Base-by-base conservation (phyloP, 148 eudicot species). In the Amaranthus hypochondriacus region DNA sequence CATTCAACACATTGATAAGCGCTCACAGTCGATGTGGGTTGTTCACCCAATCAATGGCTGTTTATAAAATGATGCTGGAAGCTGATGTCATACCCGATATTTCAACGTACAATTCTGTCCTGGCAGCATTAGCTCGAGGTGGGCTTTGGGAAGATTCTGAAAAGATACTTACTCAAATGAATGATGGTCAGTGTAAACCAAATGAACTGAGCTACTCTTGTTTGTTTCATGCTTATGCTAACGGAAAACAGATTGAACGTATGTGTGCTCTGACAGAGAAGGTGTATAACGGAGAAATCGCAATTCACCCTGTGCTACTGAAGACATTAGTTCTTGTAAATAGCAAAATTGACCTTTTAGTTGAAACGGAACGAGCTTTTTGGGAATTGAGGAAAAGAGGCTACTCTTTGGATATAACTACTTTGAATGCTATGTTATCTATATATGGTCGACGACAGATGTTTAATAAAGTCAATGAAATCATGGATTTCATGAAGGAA, bases 101-200 rank as follows among this genome's bases (percentile, higher is more conserved):
- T 76, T 91, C 98, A 48, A 91, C 96, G 69, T 94, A 91, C 75
- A 94, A 94, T 76, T 86, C 93, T 62, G 83, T 89, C 78, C 80
- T 94, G 70, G 97, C 96, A 57, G 93, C 98, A 66, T 65, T 89
- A 66, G 93, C 97, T 56, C 83, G 97, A 76, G 96, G 89, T 56
- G 97, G 98, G 61, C 89, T 88, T 61, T 94, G 98, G 98, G 88
- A 87, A 76, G 87, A 94, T 72, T 87, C 90, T 50, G 98, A 94
- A 80, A 89, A 89, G 69, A 81, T 94, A 44, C 72, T 89, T 76
- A 77, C 79, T 42, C 92, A 91, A 81, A 94, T 94, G 97, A 85
- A 81, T 74, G 74, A 74, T 53, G 67, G 83, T 6, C 75, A 73
- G 55, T 94, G 90, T 80, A 89, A 84, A 78, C 93, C 98, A 14